A percentile compares a stretch with the other conserved stretches of the same genome.
phyloP scores from a whole-genome alignment of 192 early-diverging fungal species.

The Mortierella hygrophila region DNA sequence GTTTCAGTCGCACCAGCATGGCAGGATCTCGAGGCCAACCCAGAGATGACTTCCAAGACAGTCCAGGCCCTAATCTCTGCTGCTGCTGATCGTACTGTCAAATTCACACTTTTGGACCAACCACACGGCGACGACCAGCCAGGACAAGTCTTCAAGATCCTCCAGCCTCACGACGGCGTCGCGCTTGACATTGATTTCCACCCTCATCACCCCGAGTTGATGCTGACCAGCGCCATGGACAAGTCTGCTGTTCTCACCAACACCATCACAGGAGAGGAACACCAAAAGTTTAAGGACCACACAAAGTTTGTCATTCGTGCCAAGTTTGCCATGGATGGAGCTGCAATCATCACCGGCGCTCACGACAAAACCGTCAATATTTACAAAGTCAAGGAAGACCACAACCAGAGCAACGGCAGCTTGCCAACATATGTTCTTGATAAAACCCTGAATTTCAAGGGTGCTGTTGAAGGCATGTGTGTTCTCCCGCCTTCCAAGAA shows the following conservation, averaged over 20 bases:
- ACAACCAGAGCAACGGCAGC: neutral
- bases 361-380: slow-evolving; percentile 77
- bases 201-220: slow-evolving; percentile 61
- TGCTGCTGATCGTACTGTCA: slow-evolving; percentile 74
- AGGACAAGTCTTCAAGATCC: slow-evolving; percentile 48
- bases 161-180: slow-evolving; percentile 69
- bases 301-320: slow-evolving; percentile 76
- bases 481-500: slow-evolving; percentile 58
- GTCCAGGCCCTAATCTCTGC: slow-evolving; percentile 62
- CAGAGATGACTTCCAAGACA: slow-evolving; percentile 22
- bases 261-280: slow-evolving; percentile 47
- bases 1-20: slow-evolving; percentile 39
- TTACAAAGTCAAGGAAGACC: slow-evolving; percentile 58
- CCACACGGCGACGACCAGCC: slow-evolving; percentile 55
- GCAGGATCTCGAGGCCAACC: slow-evolving; percentile 29
- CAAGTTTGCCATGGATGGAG: slow-evolving; percentile 71
- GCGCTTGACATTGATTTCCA: slow-evolving; percentile 75
- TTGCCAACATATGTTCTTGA: slow-evolving; percentile 38
- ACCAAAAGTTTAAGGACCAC: slow-evolving; percentile 79
- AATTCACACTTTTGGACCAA: slow-evolving; percentile 60
- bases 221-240: slow-evolving; percentile 71
- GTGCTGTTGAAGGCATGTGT: slow-evolving; percentile 77
- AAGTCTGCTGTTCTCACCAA: slow-evolving; percentile 59
- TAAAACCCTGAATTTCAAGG: slow-evolving; percentile 64
- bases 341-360: slow-evolving; percentile 72